Evolutionary conservation across 306 rosid genomes (phyloP), one percentile per base, ranked within the genome.

Genomic region (Rosa persica): DNA sequence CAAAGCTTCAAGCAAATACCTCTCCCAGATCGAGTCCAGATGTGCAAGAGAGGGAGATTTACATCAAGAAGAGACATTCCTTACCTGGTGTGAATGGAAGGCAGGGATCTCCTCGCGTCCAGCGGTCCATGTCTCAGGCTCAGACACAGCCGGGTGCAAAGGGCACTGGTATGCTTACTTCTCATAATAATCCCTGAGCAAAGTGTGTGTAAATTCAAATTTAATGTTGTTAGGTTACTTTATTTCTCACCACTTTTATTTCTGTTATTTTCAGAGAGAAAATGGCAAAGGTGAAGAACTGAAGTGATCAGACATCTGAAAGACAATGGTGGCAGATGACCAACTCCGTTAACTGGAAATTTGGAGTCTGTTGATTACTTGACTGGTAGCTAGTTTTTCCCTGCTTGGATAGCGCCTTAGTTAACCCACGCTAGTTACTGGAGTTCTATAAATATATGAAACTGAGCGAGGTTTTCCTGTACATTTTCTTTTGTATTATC

Each of bases 21-120:
- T 90, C 99, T 64, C 97, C 99, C 58, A 88, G 92, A 83, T 93
- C 99, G 58, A 96, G 98, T 84, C 98, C 98, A 76, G 98, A 96
- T 85, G 70, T 89, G 79, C 90, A 93, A 66, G 98, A 95, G n/a
- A 82, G 79, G 61, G 99, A 93, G 27, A 19, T 69, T 6, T 82
- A 81, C 74, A 25, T 83, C 62, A 96, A 90, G 89, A 96, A 96
- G 91, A 85, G 99, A 81, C 97, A 89, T 70, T 96, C 99, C 78
- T 86, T 93, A 69, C 96, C 98, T 60, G 90, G 91, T 76, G 90
- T 94, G 42, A 83, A 91, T 42, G 98, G 93, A 74, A 87, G 89
- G 84, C 96, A 91, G 86, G 94, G 77, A 66, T 96, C 99, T 78
- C 98, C 99, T 1, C 99, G 90, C 68, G 60, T 93, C 76, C 89